Percentiles rank a stretch among this genome's conserved stretches.
Conservation (phyloP, 2,329 filamentous ascomycete genomes). For the Fonsecaea erecta region DNA sequence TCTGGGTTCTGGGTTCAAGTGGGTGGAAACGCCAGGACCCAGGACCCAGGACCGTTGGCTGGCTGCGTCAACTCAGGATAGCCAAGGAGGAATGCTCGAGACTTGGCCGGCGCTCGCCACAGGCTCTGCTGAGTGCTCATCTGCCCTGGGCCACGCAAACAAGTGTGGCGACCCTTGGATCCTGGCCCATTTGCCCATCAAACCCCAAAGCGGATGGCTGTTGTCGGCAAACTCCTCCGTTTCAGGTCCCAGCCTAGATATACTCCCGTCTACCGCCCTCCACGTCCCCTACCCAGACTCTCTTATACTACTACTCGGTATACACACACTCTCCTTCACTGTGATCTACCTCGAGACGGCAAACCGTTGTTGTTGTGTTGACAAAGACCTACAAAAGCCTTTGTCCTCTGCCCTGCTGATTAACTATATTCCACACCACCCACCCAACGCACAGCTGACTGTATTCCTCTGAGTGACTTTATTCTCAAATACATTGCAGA, state of each 20-base stretch:
- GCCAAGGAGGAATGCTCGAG: slow-evolving; percentile 32
- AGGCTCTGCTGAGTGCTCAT: slow-evolving; percentile 7
- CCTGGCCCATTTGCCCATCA: slow-evolving; percentile 18
- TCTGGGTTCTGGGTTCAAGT: too few relatives aligned
- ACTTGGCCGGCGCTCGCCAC: slow-evolving; percentile 16
- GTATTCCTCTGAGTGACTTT: slow-evolving; percentile 15
- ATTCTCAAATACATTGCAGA: not conserved
- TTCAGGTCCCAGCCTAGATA: slow-evolving; percentile 28
- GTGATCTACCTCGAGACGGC: not conserved
- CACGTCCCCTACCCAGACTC: slow-evolving; percentile 14
- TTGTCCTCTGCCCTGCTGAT: not conserved
- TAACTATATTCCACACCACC: not conserved
- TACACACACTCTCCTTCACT: not conserved
- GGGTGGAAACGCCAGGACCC: slow-evolving; percentile 3
- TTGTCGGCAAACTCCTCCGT: slow-evolving; percentile 28
- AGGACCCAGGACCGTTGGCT: not conserved
- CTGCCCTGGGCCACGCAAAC: slow-evolving; percentile 23
- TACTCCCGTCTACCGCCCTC: slow-evolving; percentile 28
- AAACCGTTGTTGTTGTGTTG: not conserved
- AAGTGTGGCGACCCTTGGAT: slow-evolving; percentile 23
- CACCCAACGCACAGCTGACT: slow-evolving; percentile 22
- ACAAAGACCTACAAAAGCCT: slow-evolving; percentile 5
- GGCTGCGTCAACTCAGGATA: slow-evolving; percentile 16
- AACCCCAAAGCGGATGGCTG: slow-evolving; percentile 6
- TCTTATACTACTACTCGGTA: slow-evolving; percentile 1